A percentile compares a stretch with the other conserved stretches of the same genome.
These are phyloP conservation scores for Hypoxylon sp. DNA, from an alignment of 2,329 filamentous ascomycete species.

Conservation along the genomic window DNA sequence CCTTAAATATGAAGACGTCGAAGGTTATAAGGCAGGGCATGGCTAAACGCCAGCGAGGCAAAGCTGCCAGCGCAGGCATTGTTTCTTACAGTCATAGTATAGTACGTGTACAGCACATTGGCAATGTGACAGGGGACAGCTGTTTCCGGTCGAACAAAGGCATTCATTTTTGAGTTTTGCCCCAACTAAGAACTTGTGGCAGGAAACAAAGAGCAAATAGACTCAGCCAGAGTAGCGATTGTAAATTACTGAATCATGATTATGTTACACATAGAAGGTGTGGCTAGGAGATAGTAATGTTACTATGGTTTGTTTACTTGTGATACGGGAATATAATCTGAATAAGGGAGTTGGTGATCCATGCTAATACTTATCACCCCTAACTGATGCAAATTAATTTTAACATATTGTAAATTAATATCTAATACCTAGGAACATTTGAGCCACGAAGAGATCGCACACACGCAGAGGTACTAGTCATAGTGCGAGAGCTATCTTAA, in stretches of 20 bases:
- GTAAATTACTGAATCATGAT: neutral
- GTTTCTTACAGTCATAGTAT: neutral
- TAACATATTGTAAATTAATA: too few species aligned
- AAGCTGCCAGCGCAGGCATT: neutral
- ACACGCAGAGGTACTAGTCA: too few species aligned
- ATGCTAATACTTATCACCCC: too few species aligned
- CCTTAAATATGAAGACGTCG: neutral
- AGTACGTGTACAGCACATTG: neutral
- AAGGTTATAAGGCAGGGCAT: neutral
- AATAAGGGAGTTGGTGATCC: too few species aligned
- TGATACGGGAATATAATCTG: too few species aligned
- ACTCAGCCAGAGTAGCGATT: neutral
- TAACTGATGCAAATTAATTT: too few species aligned
- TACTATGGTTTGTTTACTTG: neutral
- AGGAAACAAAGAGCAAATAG: constrained; percentile 10
- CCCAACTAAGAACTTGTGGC: neutral
- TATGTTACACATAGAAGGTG: neutral
- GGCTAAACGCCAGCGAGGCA: neutral
- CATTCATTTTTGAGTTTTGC: neutral
- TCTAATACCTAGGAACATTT: too few species aligned
- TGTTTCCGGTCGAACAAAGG: constrained; percentile 25
- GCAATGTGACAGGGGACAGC: neutral
- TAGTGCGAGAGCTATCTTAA: too few species aligned
- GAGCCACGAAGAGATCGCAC: too few species aligned
- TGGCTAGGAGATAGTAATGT: neutral